Base-by-base conservation (phyloP, 1,284 basidiomycete genomes). In the Violaceomyces palustris region DNA sequence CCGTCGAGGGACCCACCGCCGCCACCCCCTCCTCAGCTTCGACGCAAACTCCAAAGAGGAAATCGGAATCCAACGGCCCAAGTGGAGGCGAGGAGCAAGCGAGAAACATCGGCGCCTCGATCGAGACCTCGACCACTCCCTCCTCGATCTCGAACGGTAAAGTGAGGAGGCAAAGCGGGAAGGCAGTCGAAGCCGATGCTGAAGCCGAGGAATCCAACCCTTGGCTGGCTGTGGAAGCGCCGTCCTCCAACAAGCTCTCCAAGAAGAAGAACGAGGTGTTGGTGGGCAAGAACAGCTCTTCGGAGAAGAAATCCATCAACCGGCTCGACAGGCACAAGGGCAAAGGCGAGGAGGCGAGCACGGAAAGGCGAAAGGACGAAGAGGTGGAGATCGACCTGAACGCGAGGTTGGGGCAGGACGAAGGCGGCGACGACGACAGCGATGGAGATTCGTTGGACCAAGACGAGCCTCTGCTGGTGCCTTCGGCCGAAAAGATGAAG, bases 261-360 rank as follows among this genome's bases (percentile, higher is more conserved):
- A 38, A 44, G 35, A 63, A 67, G 48, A 52, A 52, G n/a, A 65
- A 67, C 39, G 14, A 12, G 12, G 28, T 31, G 6, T n/a, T 55
- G 19, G 19, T 40, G 30, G 30, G 50, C 45, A 24, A 49, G 41
- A 57, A 21, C 47, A 55, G 6, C n/a, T n/a, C n/a, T n/a, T n/a
- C n/a, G n/a, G n/a, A n/a, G n/a, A n/a, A n/a, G n/a, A n/a, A n/a
- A n/a, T n/a, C n/a, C n/a, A n/a, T n/a, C n/a, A n/a, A n/a, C n/a
- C n/a, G n/a, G n/a, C n/a, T n/a, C n/a, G n/a, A n/a, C n/a, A n/a
- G 31, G 18, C 29, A 38, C 25, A 40, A 40, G 23, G 34, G 34
- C 22, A 29, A 23, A 15, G 45, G 44, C 18, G 40, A 37, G n/a
- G 39, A 37, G 7, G 22, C 25, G n/a, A n/a, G n/a, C n/a, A n/a